phyloP scores from a whole-genome alignment of 2,329 filamentous ascomycete genomes.

The Aspergillus fischeri region DNA sequence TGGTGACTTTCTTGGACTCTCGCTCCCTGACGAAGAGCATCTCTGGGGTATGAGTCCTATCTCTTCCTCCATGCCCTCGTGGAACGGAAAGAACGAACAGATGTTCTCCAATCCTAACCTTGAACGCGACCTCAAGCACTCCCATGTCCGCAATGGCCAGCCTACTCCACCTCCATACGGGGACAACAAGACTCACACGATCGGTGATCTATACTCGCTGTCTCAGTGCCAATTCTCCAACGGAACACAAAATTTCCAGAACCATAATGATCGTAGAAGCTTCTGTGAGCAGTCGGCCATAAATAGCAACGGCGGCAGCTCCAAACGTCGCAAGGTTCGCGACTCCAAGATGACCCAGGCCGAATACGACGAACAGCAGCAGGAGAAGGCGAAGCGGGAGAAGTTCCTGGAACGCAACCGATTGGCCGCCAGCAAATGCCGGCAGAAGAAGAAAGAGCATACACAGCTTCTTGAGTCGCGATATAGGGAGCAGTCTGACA shows the following conservation, averaged over 20 bases:
- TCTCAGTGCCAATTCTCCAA: conserved; percentile 6
- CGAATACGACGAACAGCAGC: conserved; percentile 19
- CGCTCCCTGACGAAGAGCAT: conserved; percentile 28
- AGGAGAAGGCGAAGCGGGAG: conserved; percentile 43
- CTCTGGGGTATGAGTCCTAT: conserved; percentile 30
- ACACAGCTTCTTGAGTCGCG: conserved; percentile 47
- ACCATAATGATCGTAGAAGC: conserved; percentile 2
- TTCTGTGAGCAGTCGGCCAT: conserved; percentile 13
- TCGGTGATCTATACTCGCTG: conserved; percentile 1
- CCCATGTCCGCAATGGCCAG: conserved; percentile 37
- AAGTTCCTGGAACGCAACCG: conserved; percentile 57
- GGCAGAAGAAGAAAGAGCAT: conserved; percentile 60
- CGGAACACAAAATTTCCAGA: background rate
- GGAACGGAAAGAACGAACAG: conserved; percentile 25
- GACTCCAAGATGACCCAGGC: conserved; percentile 12
- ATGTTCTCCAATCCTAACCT: conserved; percentile 23
- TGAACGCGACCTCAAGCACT: conserved; percentile 30
- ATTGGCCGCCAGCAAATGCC: conserved; percentile 57
- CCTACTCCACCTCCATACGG: conserved; percentile 35
- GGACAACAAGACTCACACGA: conserved; percentile 15
- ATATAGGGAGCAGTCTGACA: conserved; percentile 34
- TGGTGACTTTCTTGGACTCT: conserved; percentile 25
- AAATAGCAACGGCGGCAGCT: conserved; percentile 13
- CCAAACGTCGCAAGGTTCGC: conserved; percentile 18
- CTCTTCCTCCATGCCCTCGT: conserved; percentile 22